Evolutionary conservation across 1,139 yeast genomes (phyloP), one percentile per base, ranked within the genome.

Genomic region (Kodamaea derodonti): DNA sequence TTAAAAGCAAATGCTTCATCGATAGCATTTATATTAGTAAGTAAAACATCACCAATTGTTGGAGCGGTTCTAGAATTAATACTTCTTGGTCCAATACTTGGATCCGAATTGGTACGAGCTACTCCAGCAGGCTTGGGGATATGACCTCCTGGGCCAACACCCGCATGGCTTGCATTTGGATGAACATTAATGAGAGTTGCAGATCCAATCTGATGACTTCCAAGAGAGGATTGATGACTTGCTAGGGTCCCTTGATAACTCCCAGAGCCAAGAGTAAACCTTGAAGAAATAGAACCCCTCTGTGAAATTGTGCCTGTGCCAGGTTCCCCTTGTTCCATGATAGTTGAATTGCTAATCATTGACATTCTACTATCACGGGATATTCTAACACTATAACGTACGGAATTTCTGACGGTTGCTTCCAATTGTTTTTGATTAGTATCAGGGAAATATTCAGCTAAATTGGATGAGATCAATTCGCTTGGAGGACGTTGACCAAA

Each of bases 401-500:
- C 88, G 6, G 96, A 85, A 53, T 86, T 88, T 20, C 95, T 66
- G 30, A 90, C 78, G 1, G 96, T 88, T 40, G 82, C 80, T 45
- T 85, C 84, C 42, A 92, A 69, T 38, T 82, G 84, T 32, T 72
- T 70, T 35, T 80, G 78, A 27, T 78, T 81, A 0, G 95, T 82
- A 33, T 83, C 84, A 0, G 98, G 98, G 67, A 92, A 92, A 56
- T 85, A 92, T 45, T 90, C 96, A 1, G 88, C 84, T 48, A 92
- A 66, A 52, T 92, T 88, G 10, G 92, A 81, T 1, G 96, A 86
- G 45, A 92, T 92, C 51, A 88, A 74, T 54, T 88, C 96, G 43
- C 94, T 82, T 2, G 97, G 92, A 10, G 98, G 98, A 50, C 97
- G 71, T 53, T 87, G 96, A 12, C 95, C 95, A 53, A 84, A 83